Evolutionary conservation across 352 stramenopile genomes (phyloP).

Genomic region (Bremia lactucae): DNA sequence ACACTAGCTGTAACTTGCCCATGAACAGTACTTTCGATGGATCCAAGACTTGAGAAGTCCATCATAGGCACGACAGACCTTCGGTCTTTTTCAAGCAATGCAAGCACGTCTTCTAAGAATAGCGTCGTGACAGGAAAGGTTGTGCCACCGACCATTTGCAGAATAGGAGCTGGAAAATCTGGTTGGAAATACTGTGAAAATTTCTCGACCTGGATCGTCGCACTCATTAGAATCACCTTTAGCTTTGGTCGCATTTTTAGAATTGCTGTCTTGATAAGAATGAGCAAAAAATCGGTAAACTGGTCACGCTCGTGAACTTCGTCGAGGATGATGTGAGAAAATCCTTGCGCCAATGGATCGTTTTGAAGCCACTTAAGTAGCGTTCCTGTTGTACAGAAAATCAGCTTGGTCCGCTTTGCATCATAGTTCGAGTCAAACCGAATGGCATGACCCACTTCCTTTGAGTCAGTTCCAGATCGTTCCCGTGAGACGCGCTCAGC

Average conservation of each 20-base stretch:
- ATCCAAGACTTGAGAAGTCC: conserved; percentile 10
- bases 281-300: conserved; percentile 94
- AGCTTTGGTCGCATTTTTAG: conserved; percentile 72
- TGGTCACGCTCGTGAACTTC: conserved; percentile 94
- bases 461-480: conserved; percentile 32
- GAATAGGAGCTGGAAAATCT: conserved; percentile 50
- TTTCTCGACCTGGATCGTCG: conserved; percentile 90
- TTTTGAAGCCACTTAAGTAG: conserved; percentile 77
- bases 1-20: neutral
- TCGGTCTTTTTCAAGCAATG: conserved; percentile 30
- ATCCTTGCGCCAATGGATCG: conserved; percentile 66
- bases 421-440: conserved; percentile 82
- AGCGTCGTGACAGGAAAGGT: conserved; percentile 88
- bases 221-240: conserved; percentile 92
- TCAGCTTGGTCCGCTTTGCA: conserved; percentile 78
- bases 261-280: conserved; percentile 86
- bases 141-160: conserved; percentile 72
- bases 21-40: conserved; percentile 1
- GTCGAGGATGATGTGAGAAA: conserved; percentile 92
- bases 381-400: conserved; percentile 97
- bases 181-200: conserved; percentile 88
- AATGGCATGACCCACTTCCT: conserved; percentile 88
- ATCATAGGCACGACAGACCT: conserved; percentile 21
- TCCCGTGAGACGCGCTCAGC: conserved; percentile 82
- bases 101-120: conserved; percentile 85